Base-by-base conservation (phyloP, 495 filamentous ascomycete genomes). In the Alectoria sarmentosa region DNA sequence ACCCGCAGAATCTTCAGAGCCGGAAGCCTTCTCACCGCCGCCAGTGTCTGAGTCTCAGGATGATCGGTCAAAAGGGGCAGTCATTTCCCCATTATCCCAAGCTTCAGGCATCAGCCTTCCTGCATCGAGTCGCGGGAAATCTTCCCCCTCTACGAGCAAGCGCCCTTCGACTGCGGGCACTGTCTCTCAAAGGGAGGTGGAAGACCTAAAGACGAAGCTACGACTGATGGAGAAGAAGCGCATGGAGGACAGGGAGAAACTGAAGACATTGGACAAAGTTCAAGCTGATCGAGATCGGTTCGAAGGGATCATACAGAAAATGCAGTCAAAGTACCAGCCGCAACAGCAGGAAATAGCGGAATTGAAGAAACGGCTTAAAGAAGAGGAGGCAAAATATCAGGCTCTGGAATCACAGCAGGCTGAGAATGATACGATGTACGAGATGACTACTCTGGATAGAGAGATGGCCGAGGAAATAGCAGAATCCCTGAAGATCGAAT, bases 401-500 rank as follows among this genome's bases (percentile, higher is more conserved):
- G 79, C 87, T 58, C 73, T 94, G 14, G 90, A 93, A 66, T 76
- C 80, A 19, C 77, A 88, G 28, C 88, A 92, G 70, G 88, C 86
- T 0, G 91, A 96, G 60, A 85, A 94, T 74, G 94, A 97, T 23
- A 82, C 85, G 9, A 79, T 88, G 21, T 76, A 96, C 75, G 95
- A 98, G 77, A 87, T 96, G 77, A 90, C 90, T 23, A 87, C 88
- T 0, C 77, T 98, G 26, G 94, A 98, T 71, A 82, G 91, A 21
- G 93, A 98, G 74, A 96, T 98, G 91, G 95, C 94, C 3, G 93
- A 97, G 74, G 93, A 98, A 71, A 90, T 85, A 42, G 88, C 89
- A 9, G 94, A 98, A 66, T 82, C 84, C 23, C 79, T 87, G 39
- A 92, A 89, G 72, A 81, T 83, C 3, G 94, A 98, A 73, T 79